These are phyloP conservation scores for Larix sibirica DNA, from an alignment of 83 land plant species.

Conservation along the genomic window DNA sequence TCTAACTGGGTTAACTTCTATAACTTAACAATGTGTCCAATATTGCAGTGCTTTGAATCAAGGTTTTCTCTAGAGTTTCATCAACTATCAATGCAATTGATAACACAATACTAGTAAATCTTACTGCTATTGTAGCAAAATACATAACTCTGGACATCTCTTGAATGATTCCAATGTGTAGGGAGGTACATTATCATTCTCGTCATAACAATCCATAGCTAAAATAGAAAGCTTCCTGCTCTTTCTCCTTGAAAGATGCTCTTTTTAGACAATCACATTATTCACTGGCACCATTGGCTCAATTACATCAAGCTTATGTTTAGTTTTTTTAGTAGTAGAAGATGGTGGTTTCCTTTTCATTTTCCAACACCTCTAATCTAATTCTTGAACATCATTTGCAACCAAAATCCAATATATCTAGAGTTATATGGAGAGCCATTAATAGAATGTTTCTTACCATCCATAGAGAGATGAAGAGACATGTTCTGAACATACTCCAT, in stretches of 20 bases:
- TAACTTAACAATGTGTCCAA: too few relatives aligned
- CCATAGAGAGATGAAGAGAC: constrained; percentile 78
- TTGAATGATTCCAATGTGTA: constrained; percentile 38
- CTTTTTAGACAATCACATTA: constrained; percentile 21
- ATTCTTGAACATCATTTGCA: constrained; percentile 23
- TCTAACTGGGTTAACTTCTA: too few relatives aligned
- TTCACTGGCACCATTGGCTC: background rate
- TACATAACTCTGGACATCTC: too few relatives aligned
- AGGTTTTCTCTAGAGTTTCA: too few relatives aligned
- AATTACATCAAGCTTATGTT: constrained; percentile 14
- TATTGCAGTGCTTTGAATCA: too few relatives aligned
- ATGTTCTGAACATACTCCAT: constrained; percentile 81
- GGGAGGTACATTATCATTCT: constrained; percentile 42
- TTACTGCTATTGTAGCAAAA: too few relatives aligned
- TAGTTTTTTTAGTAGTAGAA: background rate
- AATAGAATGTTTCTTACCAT: constrained; percentile 64
- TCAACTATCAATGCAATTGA: too few relatives aligned
- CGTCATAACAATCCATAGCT: constrained; percentile 74
- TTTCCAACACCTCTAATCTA: constrained; percentile 41
- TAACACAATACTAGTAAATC: too few relatives aligned
- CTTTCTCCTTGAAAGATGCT: constrained; percentile 56
- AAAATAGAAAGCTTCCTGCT: constrained; percentile 58
- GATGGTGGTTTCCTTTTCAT: constrained; percentile 37
- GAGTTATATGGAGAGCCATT: constrained; percentile 37
- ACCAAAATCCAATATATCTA: constrained; percentile 26